Conservation (phyloP, 2,329 filamentous ascomycete species). For the Penicillium concentricum region DNA sequence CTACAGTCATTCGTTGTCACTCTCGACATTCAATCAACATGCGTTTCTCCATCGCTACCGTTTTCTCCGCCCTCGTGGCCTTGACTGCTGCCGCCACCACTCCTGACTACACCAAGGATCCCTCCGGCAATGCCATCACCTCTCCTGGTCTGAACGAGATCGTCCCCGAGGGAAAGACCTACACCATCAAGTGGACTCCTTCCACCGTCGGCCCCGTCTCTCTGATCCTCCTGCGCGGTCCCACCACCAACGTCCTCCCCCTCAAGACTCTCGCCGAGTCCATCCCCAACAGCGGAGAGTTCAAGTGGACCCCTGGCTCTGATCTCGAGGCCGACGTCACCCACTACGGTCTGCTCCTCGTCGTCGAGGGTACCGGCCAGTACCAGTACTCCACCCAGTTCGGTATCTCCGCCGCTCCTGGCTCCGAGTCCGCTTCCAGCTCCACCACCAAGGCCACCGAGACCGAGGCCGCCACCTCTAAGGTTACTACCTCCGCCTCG, state of each 20-base stretch:
- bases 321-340: slow-evolving; percentile 49
- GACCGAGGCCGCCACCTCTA: slow-evolving; percentile 13
- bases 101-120: slow-evolving; percentile 37
- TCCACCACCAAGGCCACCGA: slow-evolving; percentile 12
- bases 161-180: slow-evolving; percentile 57
- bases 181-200: slow-evolving; percentile 59
- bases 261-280: slow-evolving; percentile 53
- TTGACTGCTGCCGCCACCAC: slow-evolving; percentile 38
- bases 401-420: slow-evolving; percentile 48
- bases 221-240: slow-evolving; percentile 61
- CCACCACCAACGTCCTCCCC: slow-evolving; percentile 54
- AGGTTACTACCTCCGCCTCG: slow-evolving; percentile 1
- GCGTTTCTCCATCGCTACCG: slow-evolving; percentile 39
- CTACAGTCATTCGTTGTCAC: slow-evolving; percentile 29
- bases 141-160: slow-evolving; percentile 52
- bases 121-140: slow-evolving; percentile 56
- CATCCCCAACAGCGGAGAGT: slow-evolving; percentile 57
- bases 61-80: slow-evolving; percentile 41
- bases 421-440: slow-evolving; percentile 7
- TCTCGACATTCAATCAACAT: slow-evolving; percentile 28
- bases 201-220: slow-evolving; percentile 46
- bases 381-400: slow-evolving; percentile 65
- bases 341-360: slow-evolving; percentile 62
- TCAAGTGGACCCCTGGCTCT: slow-evolving; percentile 54
- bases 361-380: slow-evolving; percentile 58